phyloP scores from a whole-genome alignment of 495 filamentous ascomycete genomes.

The Penicillium tannophilum region DNA sequence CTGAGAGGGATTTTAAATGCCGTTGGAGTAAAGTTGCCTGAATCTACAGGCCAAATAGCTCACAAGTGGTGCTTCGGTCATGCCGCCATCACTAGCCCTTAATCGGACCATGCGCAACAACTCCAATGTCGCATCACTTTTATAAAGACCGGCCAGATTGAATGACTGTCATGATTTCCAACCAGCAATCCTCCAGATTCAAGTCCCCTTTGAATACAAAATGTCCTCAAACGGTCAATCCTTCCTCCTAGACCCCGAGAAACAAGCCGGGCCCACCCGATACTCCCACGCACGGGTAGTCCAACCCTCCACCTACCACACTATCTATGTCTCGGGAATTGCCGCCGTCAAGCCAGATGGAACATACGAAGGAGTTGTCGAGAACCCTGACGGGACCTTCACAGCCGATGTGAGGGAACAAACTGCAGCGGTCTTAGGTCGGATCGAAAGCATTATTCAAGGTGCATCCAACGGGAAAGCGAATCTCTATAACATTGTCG shows the following conservation, averaged over 20 bases:
- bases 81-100: not conserved
- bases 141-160: not conserved
- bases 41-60: not conserved
- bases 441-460: conserved; percentile 38
- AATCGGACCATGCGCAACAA: not conserved
- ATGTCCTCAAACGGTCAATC: conserved; percentile 36
- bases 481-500: conserved; percentile 34
- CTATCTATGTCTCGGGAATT: conserved; percentile 39
- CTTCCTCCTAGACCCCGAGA: conserved; percentile 38
- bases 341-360: conserved; percentile 24
- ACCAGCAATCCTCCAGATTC: too few species aligned
- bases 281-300: conserved; percentile 37
- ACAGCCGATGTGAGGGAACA: conserved; percentile 33
- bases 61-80: not conserved
- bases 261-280: conserved; percentile 23
- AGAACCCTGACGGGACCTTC: conserved; percentile 35
- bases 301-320: conserved; percentile 30
- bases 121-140: not conserved
- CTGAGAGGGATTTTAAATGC: too few species aligned
- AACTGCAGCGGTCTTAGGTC: conserved; percentile 34
- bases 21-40: not conserved
- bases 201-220: not conserved
- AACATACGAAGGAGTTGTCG: conserved; percentile 28
- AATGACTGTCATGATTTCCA: not conserved
- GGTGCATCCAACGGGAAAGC: conserved; percentile 35